These are phyloP conservation scores for Monilinia polystroma DNA, from an alignment of 2,329 filamentous ascomycete species.

Conservation along the genomic window DNA sequence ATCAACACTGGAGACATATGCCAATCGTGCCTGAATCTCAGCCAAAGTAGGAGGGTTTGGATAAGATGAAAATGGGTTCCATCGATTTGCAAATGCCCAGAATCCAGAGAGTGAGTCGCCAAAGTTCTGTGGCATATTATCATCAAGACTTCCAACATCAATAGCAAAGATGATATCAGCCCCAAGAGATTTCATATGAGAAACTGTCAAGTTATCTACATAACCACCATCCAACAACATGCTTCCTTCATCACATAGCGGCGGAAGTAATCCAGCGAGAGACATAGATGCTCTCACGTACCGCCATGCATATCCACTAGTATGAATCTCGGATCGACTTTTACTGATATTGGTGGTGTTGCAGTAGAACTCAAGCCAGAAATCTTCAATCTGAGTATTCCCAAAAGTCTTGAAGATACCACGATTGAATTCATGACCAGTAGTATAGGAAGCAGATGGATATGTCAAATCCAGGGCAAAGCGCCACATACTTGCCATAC, in stretches of 20 bases:
- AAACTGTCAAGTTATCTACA: constrained; percentile 93
- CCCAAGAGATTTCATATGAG: constrained; percentile 93
- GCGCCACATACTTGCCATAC: constrained; percentile 99
- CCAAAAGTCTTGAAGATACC: constrained; percentile 99
- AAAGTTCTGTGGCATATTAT: constrained; percentile 86
- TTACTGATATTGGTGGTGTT: constrained; percentile 99
- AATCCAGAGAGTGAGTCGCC: constrained; percentile 92
- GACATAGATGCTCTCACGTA: constrained; percentile 98
- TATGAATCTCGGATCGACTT: constrained; percentile 87
- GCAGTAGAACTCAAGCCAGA: constrained; percentile 98
- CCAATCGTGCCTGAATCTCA: constrained; percentile 91
- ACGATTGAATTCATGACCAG: constrained; percentile 97
- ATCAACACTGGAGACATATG: constrained; percentile 93
- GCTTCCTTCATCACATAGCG: constrained; percentile 92
- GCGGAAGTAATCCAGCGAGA: constrained; percentile 85
- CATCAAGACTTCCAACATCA: constrained; percentile 89
- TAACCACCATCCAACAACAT: constrained; percentile 97
- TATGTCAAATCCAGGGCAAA: constrained; percentile 96
- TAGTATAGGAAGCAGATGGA: constrained; percentile 94
- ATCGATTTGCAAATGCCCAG: constrained; percentile 92
- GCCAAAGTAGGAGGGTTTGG: constrained; percentile 93
- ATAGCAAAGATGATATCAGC: constrained; percentile 94
- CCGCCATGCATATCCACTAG: constrained; percentile 94
- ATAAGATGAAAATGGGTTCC: constrained; percentile 88
- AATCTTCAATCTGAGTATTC: constrained; percentile 96